These are phyloP conservation scores for Saturnispora diversa DNA, from an alignment of 805 yeast species.

Conservation along the genomic window DNA sequence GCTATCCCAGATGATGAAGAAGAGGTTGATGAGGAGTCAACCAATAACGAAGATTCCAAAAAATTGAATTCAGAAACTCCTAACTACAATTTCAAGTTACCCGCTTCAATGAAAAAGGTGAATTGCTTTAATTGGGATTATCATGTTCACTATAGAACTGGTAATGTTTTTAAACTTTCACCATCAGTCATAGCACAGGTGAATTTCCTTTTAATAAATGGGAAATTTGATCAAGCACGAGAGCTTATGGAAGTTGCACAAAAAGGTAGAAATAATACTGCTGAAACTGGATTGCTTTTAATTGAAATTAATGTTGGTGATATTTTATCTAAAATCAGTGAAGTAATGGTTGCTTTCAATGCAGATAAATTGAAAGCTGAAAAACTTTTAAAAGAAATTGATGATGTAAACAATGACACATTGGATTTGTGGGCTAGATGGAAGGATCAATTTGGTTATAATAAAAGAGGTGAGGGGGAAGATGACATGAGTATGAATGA, in stretches of 20 bases:
- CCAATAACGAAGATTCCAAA: background rate
- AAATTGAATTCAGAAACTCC: background rate
- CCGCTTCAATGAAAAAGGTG: background rate
- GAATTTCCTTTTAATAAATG: slow-evolving; percentile 1
- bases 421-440: slow-evolving; percentile 5
- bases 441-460: slow-evolving; percentile 7
- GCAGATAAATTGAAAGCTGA: background rate
- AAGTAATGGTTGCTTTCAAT: slow-evolving; percentile 1
- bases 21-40: too few species aligned
- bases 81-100: background rate
- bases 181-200: slow-evolving; percentile 1
- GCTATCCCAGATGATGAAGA: slow-evolving; percentile 1
- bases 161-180: slow-evolving; percentile 4
- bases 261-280: background rate
- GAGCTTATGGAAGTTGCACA: background rate
- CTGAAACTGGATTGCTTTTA: background rate
- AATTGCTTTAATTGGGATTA: background rate
- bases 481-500: slow-evolving; percentile 30
- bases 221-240: slow-evolving; percentile 6
- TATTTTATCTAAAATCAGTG: slow-evolving; percentile 5
- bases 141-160: slow-evolving; percentile 4
- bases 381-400: background rate
- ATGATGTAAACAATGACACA: slow-evolving; percentile 1
- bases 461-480: slow-evolving; percentile 7
- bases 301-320: slow-evolving; percentile 4